Base-by-base conservation (phyloP, 2,329 filamentous ascomycete genomes). In the Neoascochyta sp. region DNA sequence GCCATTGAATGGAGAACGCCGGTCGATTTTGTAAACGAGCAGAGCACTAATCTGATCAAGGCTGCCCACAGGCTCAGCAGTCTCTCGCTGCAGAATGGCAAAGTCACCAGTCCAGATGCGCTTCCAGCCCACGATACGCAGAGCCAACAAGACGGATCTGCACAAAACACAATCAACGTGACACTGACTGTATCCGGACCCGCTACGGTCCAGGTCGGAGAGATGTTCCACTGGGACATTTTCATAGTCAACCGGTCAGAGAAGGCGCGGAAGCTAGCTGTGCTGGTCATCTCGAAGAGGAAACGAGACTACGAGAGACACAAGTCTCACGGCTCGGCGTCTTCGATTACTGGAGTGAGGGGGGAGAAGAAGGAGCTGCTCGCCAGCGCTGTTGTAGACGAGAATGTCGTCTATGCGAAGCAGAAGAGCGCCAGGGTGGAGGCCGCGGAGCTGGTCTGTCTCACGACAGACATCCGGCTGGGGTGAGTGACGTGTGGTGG, bases 141-240 rank as follows among this genome's bases (percentile, higher is more conserved):
- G 13, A 41, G 29, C 9, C 39, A 39, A 22, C n/a, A n/a, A n/a
- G 45, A 36, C 16, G 54, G 50, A 5, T 36, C 34, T 6, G 36
- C 21, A 16, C 24, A 25, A 50, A 66, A 28, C 3, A 74, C 82
- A 36, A 76, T 85, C 28, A 83, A 83, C 36, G 75, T 90, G 34
- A 86, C 81, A 19, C 78, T 90, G 65, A 87, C 82, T 22, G 81
- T 92, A 52, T 76, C 74, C 5, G 79, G 75, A 0, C 82, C 83
- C 9, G 52, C 63, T 13, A 68, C 73, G 30, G 69, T 86, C 14
- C 70, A 68, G 34, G 73, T 79, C 0, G 82, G 82, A 20, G 72
- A 84, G 24, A 69, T 79, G 27, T 88, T 92, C 57, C 67, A 69
- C 22, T 86, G 86, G 80, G 75, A 74, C 18, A 73, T 89, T 10